These are phyloP conservation scores for Rhizopogon roseolus DNA, from an alignment of 768 basidiomycete species.

Conservation along the genomic window DNA sequence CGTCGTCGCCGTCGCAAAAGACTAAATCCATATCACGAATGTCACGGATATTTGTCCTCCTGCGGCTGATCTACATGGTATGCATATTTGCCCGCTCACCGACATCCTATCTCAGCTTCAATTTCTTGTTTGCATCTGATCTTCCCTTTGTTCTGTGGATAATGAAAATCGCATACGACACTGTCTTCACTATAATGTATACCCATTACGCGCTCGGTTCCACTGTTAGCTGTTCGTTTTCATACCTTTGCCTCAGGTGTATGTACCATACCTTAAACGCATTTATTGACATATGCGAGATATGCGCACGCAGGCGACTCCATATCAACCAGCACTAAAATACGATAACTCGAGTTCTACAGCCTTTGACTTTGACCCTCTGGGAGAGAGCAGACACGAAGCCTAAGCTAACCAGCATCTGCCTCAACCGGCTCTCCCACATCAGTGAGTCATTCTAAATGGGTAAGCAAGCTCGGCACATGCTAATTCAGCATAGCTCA, in stretches of 20 bases:
- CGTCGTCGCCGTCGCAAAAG: constrained; percentile 22
- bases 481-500: constrained; percentile 32
- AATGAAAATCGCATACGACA: constrained; percentile 10
- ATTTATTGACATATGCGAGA: constrained; percentile 9
- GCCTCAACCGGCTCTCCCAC: constrained; percentile 90
- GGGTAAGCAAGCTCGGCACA: constrained; percentile 1
- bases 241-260: constrained; percentile 18
- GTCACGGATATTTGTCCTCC: neutral
- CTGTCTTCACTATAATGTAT: constrained; percentile 14
- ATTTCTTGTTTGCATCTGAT: constrained; percentile 2
- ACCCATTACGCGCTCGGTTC: constrained; percentile 13
- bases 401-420: constrained; percentile 86
- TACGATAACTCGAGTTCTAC: constrained; percentile 93
- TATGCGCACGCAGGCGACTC: neutral
- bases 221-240: constrained; percentile 5
- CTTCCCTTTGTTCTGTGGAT: constrained; percentile 6
- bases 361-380: constrained; percentile 76
- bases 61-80: constrained; percentile 8
- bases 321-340: constrained; percentile 58
- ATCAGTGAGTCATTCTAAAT: constrained; percentile 79
- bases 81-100: constrained; percentile 7
- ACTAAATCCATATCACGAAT: constrained; percentile 16
- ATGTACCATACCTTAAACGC: constrained; percentile 16
- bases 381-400: constrained; percentile 85
- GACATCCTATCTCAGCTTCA: neutral